Percentiles rank a stretch among this genome's conserved stretches.
These are phyloP conservation scores for Ophiostoma piceae DNA, from an alignment of 2,329 filamentous ascomycete genomes.

Conservation along the genomic window DNA sequence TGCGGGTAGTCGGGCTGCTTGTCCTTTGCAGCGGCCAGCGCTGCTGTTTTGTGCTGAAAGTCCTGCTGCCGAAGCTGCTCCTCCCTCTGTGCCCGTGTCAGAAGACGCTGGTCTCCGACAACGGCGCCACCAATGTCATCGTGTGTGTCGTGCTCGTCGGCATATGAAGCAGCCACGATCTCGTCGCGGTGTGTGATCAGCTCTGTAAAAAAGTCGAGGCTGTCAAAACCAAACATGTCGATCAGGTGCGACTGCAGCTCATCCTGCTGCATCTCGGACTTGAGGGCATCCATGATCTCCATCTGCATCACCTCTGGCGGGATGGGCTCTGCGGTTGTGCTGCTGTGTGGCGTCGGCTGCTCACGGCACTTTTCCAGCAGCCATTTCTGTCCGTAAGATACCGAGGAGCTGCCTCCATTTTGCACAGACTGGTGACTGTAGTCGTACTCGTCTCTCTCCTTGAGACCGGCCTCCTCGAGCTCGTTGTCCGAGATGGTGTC, in stretches of 20 bases:
- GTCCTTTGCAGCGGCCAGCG: constrained; percentile 64
- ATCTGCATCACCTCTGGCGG: constrained; percentile 64
- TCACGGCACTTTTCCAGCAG: constrained; percentile 59
- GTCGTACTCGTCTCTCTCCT: neutral
- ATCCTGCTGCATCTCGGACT: constrained; percentile 64
- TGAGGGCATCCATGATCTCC: constrained; percentile 70
- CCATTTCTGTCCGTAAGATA: constrained; percentile 60
- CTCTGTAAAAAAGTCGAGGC: constrained; percentile 88
- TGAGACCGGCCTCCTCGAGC: constrained; percentile 48
- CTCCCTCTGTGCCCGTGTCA: constrained; percentile 72
- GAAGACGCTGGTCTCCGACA: constrained; percentile 46
- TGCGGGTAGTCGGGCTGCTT: constrained; percentile 81
- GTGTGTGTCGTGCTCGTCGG: constrained; percentile 30
- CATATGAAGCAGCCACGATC: constrained; percentile 47
- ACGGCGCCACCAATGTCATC: constrained; percentile 32
- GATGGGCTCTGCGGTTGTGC: constrained; percentile 45
- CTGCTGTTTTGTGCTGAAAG: constrained; percentile 72
- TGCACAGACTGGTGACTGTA: constrained; percentile 20
- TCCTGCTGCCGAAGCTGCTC: constrained; percentile 72
- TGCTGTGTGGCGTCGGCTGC: constrained; percentile 57
- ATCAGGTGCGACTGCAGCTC: constrained; percentile 87
- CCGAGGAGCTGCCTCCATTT: neutral
- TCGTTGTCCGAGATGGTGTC: constrained; percentile 81
- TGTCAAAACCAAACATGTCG: constrained; percentile 87
- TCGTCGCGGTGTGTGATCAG: constrained; percentile 72